Conservation (phyloP, 2,329 filamentous ascomycete species). For the Diaporthe aspalathi region DNA sequence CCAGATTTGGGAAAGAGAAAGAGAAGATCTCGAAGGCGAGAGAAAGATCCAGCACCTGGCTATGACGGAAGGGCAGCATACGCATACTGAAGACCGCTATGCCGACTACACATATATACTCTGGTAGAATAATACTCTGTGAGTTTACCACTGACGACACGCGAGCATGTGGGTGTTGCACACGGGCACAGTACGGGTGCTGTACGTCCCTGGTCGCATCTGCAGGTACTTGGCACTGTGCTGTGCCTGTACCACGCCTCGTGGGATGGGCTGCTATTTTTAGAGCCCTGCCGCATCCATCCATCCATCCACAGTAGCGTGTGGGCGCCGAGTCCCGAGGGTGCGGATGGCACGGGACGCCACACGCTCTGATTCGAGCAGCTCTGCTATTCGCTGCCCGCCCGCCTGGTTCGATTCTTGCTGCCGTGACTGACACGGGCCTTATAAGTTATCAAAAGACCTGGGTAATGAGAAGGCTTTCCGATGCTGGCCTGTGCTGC, state of each 20-base stretch:
- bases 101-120: too few species aligned
- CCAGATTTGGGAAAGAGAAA: too few species aligned
- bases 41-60: conserved; percentile 12
- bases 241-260: conserved; percentile 13
- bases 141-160: too few species aligned
- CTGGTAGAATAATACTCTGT: not conserved
- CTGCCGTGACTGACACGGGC: not conserved
- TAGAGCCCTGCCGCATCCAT: not conserved
- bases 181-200: conserved; percentile 1
- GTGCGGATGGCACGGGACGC: conserved; percentile 32
- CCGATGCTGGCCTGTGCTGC: too few species aligned
- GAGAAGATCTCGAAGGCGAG: conserved; percentile 11
- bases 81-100: too few species aligned
- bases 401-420: not conserved
- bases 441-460: too few species aligned
- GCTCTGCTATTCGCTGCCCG: conserved; percentile 15
- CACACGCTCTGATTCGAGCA: conserved; percentile 30
- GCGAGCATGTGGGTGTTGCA: too few species aligned
- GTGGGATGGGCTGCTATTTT: conserved; percentile 31
- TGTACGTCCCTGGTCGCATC: not conserved
- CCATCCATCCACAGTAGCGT: conserved; percentile 18
- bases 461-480: too few species aligned
- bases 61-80: not conserved
- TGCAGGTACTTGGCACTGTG: not conserved
- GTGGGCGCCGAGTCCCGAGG: conserved; percentile 29